Base-by-base conservation (phyloP, 1,139 yeast genomes). In the Blastobotrys petasosporus region DNA sequence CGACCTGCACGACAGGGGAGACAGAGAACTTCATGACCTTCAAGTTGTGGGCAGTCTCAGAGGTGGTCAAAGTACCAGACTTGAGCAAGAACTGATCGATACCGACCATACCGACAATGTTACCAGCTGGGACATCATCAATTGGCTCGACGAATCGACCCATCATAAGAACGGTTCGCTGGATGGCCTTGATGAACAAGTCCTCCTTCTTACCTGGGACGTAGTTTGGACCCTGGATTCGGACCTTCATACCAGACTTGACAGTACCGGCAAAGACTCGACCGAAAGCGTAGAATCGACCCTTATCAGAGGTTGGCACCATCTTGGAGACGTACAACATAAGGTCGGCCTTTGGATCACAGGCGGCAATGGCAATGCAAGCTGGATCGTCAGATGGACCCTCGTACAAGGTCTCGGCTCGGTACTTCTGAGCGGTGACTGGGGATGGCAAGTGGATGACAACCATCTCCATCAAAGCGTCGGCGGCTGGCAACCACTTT, bases 221-320 rank as follows among this genome's bases (percentile, higher is more conserved):
- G 77, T 87, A 92, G 95, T 90, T 90, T 72, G 97, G 98, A 78
- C 98, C 98, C 81, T 92, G 98, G 70, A 92, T 92, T 81, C 98
- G 86, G 70, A 92, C 95, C 86, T 92, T 92, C 82, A 84, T 90
- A 77, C 98, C 98, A 67, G 97, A 86, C 74, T 76, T 85, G 68
- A 92, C 97, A 68, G 97, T 92, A 88, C 98, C 98, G 65, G 97
- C 85, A 80, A 92, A 92, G 73, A 92, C 97, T 82, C 98, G 94
- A 76, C 98, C 98, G 79, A 92, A 92, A 70, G 98, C 98, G 84
- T 88, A 92, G 95, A 92, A 92, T 81, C 98, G 90, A 83, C 98
- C 98, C 82, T 90, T 92, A 76, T 92, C 98, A 65, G 97, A 90
- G 70, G 98, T 92, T 75, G 98, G 98, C 65, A 92, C 97, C 98